Evolutionary conservation across 2,329 filamentous ascomycete species (phyloP).

Genomic region (Metarhizium guizhouense): DNA sequence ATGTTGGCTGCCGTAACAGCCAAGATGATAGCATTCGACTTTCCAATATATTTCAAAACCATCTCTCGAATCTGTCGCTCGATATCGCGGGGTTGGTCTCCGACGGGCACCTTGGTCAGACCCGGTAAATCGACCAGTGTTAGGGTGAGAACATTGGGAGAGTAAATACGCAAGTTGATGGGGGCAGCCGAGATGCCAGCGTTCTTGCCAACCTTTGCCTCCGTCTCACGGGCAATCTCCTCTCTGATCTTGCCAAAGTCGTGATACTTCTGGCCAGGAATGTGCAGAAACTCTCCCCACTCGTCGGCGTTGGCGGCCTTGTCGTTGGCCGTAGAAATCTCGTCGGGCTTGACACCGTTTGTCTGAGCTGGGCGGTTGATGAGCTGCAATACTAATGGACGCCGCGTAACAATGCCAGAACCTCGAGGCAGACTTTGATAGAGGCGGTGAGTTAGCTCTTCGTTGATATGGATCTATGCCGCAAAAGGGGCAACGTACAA

Average conservation of each 20-base stretch:
- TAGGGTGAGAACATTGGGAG: conserved; percentile 92
- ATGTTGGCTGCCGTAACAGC: conserved; percentile 95
- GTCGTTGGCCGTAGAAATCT: conserved; percentile 61
- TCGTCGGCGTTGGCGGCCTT: conserved; percentile 87
- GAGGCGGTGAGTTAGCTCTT: conserved; percentile 5
- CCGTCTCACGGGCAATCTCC: conserved; percentile 93
- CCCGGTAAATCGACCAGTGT: conserved; percentile 95
- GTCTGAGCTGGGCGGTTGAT: conserved; percentile 77
- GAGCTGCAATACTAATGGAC: conserved; percentile 92
- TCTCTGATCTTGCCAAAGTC: conserved; percentile 98
- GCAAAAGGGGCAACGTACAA: conserved; percentile 58
- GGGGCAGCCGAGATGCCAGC: conserved; percentile 92
- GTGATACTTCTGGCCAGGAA: conserved; percentile 93
- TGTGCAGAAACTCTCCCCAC: conserved; percentile 98
- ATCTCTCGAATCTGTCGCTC: conserved; percentile 95
- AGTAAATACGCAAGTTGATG: conserved; percentile 98
- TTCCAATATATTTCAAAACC: conserved; percentile 97
- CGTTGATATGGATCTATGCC: neutral
- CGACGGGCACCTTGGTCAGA: conserved; percentile 91
- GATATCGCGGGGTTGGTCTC: conserved; percentile 93
- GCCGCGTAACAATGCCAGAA: conserved; percentile 91
- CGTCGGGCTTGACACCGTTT: conserved; percentile 64
- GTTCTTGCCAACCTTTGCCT: conserved; percentile 92
- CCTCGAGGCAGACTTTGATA: conserved; percentile 76
- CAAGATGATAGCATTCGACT: conserved; percentile 95